These are phyloP conservation scores for Xylaria grammica DNA, from an alignment of 495 filamentous ascomycete genomes.

Conservation along the genomic window DNA sequence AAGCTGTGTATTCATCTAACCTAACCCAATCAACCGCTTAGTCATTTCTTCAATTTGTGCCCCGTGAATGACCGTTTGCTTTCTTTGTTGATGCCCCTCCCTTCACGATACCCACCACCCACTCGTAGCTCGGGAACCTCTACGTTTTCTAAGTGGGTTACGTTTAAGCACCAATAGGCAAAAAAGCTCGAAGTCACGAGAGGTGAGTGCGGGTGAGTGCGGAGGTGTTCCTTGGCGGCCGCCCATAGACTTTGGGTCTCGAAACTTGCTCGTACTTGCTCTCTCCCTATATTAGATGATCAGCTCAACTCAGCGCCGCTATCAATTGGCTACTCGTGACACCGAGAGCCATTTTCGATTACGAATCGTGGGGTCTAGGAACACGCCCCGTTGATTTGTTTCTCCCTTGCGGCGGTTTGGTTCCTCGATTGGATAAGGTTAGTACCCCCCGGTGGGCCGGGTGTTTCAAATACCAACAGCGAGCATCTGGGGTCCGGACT, in stretches of 20 bases:
- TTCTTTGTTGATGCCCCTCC: no score
- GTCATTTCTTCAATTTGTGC: background rate
- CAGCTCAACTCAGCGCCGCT: background rate
- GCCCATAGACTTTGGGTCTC: background rate
- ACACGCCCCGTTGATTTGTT: background rate
- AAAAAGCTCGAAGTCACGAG: background rate
- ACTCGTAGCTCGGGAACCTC: no score
- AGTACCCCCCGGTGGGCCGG: background rate
- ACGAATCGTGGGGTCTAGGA: background rate
- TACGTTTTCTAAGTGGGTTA: background rate
- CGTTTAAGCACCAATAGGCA: background rate
- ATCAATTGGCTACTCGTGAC: background rate
- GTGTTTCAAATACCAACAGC: background rate
- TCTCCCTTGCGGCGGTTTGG: background rate
- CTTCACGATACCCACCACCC: no score
- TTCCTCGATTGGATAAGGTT: slow-evolving; percentile 11
- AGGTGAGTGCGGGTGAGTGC: no score
- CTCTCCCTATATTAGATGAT: background rate
- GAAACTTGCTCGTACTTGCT: slow-evolving; percentile 14
- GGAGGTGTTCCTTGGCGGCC: no score
- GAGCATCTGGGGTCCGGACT: background rate
- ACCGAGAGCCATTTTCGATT: background rate
- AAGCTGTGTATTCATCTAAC: background rate
- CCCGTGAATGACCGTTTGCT: no score
- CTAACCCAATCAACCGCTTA: background rate